Percentiles rank a stretch among this genome's conserved stretches.
Evolutionary conservation across 345 rosid genomes (phyloP).

Genomic region (Pseudoturritis turrita): DNA sequence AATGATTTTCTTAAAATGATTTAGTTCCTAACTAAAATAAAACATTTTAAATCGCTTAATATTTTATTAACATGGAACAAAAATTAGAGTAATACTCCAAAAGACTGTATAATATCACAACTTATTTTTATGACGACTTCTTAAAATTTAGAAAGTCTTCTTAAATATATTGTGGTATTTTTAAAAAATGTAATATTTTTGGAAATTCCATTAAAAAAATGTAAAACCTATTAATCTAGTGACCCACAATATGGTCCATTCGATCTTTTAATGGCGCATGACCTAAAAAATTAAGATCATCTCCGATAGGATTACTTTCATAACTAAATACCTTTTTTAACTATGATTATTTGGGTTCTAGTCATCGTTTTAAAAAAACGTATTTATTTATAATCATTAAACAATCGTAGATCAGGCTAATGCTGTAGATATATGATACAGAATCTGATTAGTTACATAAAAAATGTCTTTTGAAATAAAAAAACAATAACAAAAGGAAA

Average conservation of each 20-base stretch:
- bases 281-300: not conserved
- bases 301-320: too few relatives aligned
- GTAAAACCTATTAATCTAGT: too few relatives aligned
- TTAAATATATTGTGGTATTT: too few relatives aligned
- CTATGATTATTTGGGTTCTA: too few relatives aligned
- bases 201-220: too few relatives aligned
- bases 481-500: slow-evolving; percentile 2
- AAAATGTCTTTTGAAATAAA: not conserved
- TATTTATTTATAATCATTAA: not conserved
- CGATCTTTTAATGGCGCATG: not conserved
- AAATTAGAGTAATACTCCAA: not conserved
- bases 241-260: not conserved
- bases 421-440: not conserved
- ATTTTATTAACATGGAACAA: not conserved
- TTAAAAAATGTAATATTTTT: too few relatives aligned
- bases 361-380: not conserved
- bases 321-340: too few relatives aligned
- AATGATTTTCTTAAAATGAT: not conserved
- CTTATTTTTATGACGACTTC: too few relatives aligned
- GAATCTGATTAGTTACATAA: not conserved
- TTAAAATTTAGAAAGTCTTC: too few relatives aligned
- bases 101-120: too few relatives aligned
- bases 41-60: not conserved
- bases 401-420: not conserved
- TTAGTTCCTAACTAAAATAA: not conserved